Evolutionary conservation across 73 alveolate genomes (phyloP).

Genomic region (Tetrahymena thermophila): DNA sequence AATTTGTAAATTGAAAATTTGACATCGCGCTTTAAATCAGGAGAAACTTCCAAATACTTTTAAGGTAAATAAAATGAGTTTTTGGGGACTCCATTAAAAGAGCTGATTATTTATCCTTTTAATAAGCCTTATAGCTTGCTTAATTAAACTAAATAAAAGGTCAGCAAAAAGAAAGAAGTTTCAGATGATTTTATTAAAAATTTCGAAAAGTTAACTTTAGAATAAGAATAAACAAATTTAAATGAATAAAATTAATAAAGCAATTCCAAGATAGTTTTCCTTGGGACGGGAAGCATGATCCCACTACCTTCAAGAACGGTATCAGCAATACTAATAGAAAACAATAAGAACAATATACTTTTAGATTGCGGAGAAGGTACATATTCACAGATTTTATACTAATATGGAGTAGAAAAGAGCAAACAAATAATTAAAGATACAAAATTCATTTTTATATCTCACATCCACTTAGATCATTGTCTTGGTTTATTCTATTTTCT

Average conservation of each 20-base stretch:
- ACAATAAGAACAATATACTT: not conserved
- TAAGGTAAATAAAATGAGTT: not conserved
- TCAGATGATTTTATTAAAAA: not conserved
- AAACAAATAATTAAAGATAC: conserved; percentile 50
- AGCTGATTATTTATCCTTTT: not conserved
- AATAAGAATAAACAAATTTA: not conserved
- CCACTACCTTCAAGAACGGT: not conserved
- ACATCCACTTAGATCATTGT: conserved; percentile 97
- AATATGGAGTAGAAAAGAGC: conserved; percentile 41
- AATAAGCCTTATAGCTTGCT: not conserved
- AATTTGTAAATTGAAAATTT: not conserved
- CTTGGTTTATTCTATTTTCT: conserved; percentile 76
- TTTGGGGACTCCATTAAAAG: not conserved
- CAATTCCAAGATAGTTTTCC: not conserved
- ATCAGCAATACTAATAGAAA: not conserved
- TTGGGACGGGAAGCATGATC: not conserved
- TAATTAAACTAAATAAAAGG: not conserved
- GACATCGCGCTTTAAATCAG: not conserved
- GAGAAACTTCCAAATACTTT: not conserved
- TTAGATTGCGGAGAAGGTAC: conserved; percentile 14
- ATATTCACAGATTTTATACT: not conserved
- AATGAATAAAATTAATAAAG: not conserved
- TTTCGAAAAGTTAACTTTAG: not conserved
- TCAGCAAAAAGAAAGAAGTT: not conserved
- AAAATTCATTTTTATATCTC: conserved; percentile 69